phyloP scores from a whole-genome alignment of 441 rosid species.

The Syzygium syzygioides region DNA sequence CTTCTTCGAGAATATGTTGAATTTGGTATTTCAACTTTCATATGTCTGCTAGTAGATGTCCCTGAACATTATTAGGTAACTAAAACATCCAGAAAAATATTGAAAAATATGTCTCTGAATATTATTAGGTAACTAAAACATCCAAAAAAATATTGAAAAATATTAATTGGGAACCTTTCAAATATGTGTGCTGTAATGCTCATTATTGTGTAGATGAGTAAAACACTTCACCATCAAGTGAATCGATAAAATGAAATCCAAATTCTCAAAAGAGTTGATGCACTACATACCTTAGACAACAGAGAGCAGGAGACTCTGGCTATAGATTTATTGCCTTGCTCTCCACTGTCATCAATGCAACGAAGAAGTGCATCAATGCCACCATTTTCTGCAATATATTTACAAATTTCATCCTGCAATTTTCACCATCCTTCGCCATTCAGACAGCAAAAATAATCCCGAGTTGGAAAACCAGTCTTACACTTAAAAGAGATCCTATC shows the following conservation, averaged over 20 bases:
- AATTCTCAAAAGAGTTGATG: neutral
- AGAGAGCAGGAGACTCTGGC: conserved; percentile 77
- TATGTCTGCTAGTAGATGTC: neutral
- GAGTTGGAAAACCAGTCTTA: neutral
- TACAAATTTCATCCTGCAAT: conserved; percentile 87
- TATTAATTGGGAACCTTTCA: neutral
- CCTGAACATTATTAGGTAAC: neutral
- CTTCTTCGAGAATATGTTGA: neutral
- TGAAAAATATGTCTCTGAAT: neutral
- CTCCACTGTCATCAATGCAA: conserved; percentile 75
- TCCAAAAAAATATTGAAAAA: neutral
- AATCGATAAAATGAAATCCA: neutral
- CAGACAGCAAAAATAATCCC: neutral
- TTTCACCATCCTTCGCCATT: neutral
- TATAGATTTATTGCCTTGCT: conserved; percentile 65
- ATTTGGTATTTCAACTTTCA: neutral
- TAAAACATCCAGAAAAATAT: neutral
- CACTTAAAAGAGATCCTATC: neutral
- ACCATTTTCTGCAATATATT: conserved; percentile 79
- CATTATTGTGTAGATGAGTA: neutral
- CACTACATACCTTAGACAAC: conserved; percentile 57
- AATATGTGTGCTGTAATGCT: neutral
- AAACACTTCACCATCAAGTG: neutral
- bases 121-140: neutral
- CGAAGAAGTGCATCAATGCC: conserved; percentile 71